phyloP scores from a whole-genome alignment of 306 rosid species.

The Canavalia ensiformis region DNA sequence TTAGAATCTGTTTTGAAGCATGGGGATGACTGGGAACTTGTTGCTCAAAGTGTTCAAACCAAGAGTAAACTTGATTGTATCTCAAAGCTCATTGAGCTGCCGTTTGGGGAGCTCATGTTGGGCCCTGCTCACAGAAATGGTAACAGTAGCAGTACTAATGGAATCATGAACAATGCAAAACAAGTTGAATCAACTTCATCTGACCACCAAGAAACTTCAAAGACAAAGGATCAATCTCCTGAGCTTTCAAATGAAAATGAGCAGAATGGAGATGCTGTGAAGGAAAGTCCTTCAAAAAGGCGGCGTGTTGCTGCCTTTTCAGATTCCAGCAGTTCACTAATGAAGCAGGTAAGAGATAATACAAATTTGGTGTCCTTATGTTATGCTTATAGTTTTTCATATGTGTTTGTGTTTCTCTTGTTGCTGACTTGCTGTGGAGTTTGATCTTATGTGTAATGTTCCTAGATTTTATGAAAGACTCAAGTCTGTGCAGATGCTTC shows the following conservation, averaged over 20 bases:
- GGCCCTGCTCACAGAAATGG: slow-evolving; percentile 60
- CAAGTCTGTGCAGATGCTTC: slow-evolving; percentile 27
- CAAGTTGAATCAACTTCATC: slow-evolving; percentile 59
- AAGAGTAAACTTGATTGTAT: slow-evolving; percentile 86
- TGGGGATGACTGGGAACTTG: slow-evolving; percentile 97
- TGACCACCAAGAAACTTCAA: slow-evolving; percentile 57
- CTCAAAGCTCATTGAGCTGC: slow-evolving; percentile 83
- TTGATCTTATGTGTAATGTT: slow-evolving; percentile 1
- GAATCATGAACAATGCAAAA: slow-evolving; percentile 52
- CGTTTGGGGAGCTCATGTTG: slow-evolving; percentile 82
- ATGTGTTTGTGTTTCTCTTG: slow-evolving; percentile 37
- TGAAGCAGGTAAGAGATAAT: slow-evolving; percentile 71
- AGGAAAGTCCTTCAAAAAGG: slow-evolving; percentile 73
- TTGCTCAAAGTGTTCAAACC: slow-evolving; percentile 79
- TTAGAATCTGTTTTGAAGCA: slow-evolving; percentile 92
- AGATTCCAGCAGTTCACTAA: slow-evolving; percentile 73
- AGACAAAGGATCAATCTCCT: slow-evolving; percentile 55
- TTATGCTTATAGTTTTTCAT: slow-evolving; percentile 21
- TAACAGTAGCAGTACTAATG: slow-evolving; percentile 48
- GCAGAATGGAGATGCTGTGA: slow-evolving; percentile 67
- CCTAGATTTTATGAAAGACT: slow-evolving; percentile 36
- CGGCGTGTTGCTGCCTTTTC: slow-evolving; percentile 62
- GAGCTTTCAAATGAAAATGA: slow-evolving; percentile 57
- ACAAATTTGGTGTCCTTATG: slow-evolving; percentile 1
- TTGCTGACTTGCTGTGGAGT: not conserved